Evolutionary conservation across 345 rosid species (phyloP), one percentile per base, ranked within the genome.

Genomic region (Excoecaria cochinchinensis): DNA sequence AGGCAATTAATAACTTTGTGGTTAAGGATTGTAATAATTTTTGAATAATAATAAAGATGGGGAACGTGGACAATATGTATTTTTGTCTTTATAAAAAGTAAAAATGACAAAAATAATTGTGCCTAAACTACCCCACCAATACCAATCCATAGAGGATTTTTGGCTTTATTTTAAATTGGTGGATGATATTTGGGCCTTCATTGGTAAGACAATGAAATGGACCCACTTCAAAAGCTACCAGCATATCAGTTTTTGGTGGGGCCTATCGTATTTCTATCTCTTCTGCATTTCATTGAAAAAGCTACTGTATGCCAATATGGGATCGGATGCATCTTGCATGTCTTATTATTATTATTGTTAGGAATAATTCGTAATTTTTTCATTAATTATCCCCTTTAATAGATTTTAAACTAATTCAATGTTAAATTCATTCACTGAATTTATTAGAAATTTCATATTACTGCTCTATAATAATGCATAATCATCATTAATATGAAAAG

Each of bases 61-160:
- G 6, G 61, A 58, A 47, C 3, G 64, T 44, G 31, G 31, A 50
- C 57, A 61, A 16, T 21, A 8, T 39, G 16, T 66, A 5, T 46
- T 46, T 53, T 25, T 56, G 17, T 6, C 67, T 44, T 42, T 14
- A 40, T 63, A 25, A 1, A 5, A 80, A 50, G 36, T n/a, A 38
- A 53, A 80, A 73, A 64, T 46, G 52, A 31, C 1, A 5, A 3
- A 78, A 77, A 84, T 72, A 66, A 75, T 78, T 75, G 82, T 80
- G 87, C 81, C 63, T 48, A 85, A 82, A 85, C 82, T 44, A 17
- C 8, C 21, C 2, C n/a, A n/a, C n/a, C n/a, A n/a, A n/a, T n/a
- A 11, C 16, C 5, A 13, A 6, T 4, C 0, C 56, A 12, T 22
- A 7, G 58, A 72, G 52, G 53, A 57, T 71, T 73, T 44, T 36